Evolutionary conservation across 225 moss, liverwort and hornwort genomes (phyloP).

Genomic region (Polytrichum commune): DNA sequence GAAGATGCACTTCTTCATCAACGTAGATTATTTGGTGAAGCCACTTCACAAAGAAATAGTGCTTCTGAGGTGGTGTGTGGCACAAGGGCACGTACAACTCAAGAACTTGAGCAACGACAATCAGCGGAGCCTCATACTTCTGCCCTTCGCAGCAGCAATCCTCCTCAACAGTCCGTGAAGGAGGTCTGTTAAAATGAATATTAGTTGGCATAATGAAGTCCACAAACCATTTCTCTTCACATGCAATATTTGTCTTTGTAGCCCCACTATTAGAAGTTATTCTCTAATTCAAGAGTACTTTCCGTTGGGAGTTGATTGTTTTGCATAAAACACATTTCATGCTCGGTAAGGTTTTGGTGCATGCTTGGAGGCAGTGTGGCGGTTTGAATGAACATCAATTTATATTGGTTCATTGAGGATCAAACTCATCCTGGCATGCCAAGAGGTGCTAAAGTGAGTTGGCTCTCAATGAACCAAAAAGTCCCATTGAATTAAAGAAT

Average conservation of each 20-base stretch:
- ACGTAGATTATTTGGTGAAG: constrained; percentile 30
- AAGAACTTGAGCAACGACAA: constrained; percentile 43
- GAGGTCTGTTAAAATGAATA: constrained; percentile 14
- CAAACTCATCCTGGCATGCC: too few species aligned
- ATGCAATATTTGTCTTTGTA: not conserved
- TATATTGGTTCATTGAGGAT: too few species aligned
- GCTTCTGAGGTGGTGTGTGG: constrained; percentile 43
- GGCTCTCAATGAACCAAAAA: too few species aligned
- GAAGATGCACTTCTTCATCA: constrained; percentile 19
- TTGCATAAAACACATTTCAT: too few species aligned
- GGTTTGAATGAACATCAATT: too few species aligned
- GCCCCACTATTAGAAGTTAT: too few species aligned
- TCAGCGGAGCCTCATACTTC: constrained; percentile 28
- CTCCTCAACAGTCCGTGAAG: constrained; percentile 26
- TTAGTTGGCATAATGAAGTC: not conserved
- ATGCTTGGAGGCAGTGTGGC: too few species aligned
- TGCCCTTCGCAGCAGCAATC: constrained; percentile 14
- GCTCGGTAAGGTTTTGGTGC: too few species aligned
- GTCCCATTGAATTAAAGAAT: too few species aligned
- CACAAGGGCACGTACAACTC: constrained; percentile 43
- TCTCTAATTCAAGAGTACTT: too few species aligned
- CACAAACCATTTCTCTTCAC: not conserved
- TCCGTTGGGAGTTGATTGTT: too few species aligned
- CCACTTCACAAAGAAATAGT: constrained; percentile 23
- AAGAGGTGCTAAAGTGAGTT: too few species aligned